A percentile compares a stretch with the other conserved stretches of the same genome.
Conservation (phyloP, 306 rosid species). For the Lathyrus aphaca region DNA sequence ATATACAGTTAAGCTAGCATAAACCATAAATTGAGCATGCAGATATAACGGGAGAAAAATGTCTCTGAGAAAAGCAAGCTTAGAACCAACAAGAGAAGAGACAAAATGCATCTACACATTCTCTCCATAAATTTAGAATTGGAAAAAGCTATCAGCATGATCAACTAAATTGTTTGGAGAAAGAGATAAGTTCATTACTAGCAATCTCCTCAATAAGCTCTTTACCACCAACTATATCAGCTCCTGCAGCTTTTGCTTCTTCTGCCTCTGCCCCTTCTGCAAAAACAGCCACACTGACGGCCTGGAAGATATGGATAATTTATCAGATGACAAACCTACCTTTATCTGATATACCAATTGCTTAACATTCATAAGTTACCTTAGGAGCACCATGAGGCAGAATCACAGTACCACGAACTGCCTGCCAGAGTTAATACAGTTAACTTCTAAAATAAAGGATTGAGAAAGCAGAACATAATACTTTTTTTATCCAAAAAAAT, state of each 20-base stretch:
- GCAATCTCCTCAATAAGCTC: slow-evolving; percentile 94
- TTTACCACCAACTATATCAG: slow-evolving; percentile 95
- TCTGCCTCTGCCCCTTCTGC: slow-evolving; percentile 98
- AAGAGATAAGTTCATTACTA: slow-evolving; percentile 59
- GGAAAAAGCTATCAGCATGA: slow-evolving; percentile 17
- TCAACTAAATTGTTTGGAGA: slow-evolving; percentile 30
- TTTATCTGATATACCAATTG: slow-evolving; percentile 28
- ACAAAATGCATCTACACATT: slow-evolving; percentile 16
- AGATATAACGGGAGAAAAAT: slow-evolving; percentile 8
- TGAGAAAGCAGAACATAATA: neutral
- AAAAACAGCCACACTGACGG: slow-evolving; percentile 91
- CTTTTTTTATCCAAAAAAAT: slow-evolving; percentile 12
- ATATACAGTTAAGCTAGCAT: slow-evolving; percentile 1
- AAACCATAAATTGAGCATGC: slow-evolving; percentile 1
- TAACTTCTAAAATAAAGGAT: slow-evolving; percentile 34
- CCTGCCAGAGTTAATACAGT: slow-evolving; percentile 65
- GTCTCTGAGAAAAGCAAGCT: slow-evolving; percentile 21
- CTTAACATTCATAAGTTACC: slow-evolving; percentile 52
- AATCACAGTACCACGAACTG: slow-evolving; percentile 92
- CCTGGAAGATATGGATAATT: slow-evolving; percentile 60
- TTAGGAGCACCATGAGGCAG: slow-evolving; percentile 92
- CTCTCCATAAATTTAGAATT: slow-evolving; percentile 12
- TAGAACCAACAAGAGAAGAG: slow-evolving; percentile 27
- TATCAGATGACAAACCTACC: slow-evolving; percentile 45
- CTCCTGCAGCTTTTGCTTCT: slow-evolving; percentile 98